A percentile compares a stretch with the other conserved stretches of the same genome.
Evolutionary conservation across 495 filamentous ascomycete genomes (phyloP).

Genomic region (Xylaria acuta): DNA sequence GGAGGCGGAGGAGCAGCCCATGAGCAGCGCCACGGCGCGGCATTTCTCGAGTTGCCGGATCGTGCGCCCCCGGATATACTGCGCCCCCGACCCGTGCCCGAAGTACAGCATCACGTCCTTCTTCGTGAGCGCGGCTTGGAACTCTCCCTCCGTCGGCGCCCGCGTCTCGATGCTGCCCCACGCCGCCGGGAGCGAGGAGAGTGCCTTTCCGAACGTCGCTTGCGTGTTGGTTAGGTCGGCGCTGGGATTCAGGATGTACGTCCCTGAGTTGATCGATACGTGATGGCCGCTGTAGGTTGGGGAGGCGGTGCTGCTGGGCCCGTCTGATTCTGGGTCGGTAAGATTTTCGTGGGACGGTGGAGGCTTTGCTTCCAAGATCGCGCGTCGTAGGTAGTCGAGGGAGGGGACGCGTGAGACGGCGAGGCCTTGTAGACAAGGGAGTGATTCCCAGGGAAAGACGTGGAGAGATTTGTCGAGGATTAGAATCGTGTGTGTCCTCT

Average conservation of each 20-base stretch:
- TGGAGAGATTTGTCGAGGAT: constrained; percentile 93
- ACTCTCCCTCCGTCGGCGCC: constrained; percentile 77
- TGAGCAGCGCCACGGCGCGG: constrained; percentile 74
- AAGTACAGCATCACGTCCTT: constrained; percentile 86
- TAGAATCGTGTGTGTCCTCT: constrained; percentile 77
- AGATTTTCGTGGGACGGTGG: neutral
- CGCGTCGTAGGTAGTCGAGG: constrained; percentile 73
- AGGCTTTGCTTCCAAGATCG: constrained; percentile 46
- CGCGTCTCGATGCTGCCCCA: constrained; percentile 73
- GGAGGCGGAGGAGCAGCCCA: constrained; percentile 86
- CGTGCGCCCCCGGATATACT: constrained; percentile 83
- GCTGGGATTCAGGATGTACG: constrained; percentile 87
- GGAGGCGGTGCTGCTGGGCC: neutral
- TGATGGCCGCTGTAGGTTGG: constrained; percentile 51
- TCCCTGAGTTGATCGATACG: constrained; percentile 66
- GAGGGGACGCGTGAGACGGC: constrained; percentile 86
- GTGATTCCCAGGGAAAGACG: constrained; percentile 91
- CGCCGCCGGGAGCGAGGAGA: constrained; percentile 46
- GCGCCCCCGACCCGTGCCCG: constrained; percentile 92
- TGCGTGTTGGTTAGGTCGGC: constrained; percentile 84
- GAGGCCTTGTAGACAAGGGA: constrained; percentile 81
- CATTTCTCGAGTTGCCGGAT: constrained; percentile 78
- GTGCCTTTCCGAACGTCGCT: constrained; percentile 67
- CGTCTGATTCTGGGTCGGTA: constrained; percentile 25
- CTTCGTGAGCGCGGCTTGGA: constrained; percentile 64